phyloP scores from a whole-genome alignment of 768 basidiomycete species.

The Auricularia sp. region DNA sequence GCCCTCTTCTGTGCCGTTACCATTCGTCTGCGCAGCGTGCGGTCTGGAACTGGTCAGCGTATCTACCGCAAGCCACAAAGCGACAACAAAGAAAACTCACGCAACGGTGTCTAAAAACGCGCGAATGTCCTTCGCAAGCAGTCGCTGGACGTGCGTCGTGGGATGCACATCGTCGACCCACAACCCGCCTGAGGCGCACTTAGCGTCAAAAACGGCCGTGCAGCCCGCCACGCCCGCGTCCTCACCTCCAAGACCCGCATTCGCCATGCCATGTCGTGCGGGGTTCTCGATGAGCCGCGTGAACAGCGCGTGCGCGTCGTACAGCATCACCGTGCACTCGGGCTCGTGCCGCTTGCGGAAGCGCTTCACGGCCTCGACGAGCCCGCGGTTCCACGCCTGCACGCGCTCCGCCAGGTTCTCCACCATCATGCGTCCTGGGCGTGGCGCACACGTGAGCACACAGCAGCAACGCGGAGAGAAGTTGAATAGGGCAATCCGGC shows the following conservation, averaged over 20 bases:
- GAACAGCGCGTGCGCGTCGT: neutral
- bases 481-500: no score
- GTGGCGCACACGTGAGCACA: no score
- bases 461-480: no score
- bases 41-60: neutral
- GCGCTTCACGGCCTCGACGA: neutral
- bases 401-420: neutral
- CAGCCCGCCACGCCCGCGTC: no score
- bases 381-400: neutral
- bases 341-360: neutral
- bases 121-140: neutral
- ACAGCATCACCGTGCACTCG: neutral
- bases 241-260: neutral
- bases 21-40: no score
- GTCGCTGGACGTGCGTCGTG: neutral
- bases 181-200: constrained; percentile 27
- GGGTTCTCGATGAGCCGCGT: neutral
- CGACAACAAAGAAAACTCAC: neutral
- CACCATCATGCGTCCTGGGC: neutral
- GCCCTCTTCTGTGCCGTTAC: no score
- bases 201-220: constrained; percentile 23
- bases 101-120: neutral
- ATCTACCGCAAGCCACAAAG: neutral
- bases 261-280: neutral
- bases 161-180: constrained; percentile 32